phyloP scores from a whole-genome alignment of 2,329 filamentous ascomycete genomes.

The Scedosporium aurantiacum region DNA sequence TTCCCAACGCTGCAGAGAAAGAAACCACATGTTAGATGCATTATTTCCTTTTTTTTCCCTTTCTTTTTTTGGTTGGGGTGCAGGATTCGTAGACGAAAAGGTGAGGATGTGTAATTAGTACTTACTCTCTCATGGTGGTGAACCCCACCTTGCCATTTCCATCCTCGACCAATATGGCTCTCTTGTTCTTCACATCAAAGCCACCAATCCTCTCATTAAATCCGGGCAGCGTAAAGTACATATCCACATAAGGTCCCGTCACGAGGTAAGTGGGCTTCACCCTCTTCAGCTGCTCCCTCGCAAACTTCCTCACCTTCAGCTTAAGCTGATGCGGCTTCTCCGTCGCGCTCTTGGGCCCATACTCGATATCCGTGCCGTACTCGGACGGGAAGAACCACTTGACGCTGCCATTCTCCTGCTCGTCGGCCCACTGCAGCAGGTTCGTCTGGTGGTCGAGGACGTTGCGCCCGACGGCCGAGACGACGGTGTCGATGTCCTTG shows the following conservation, averaged over 20 bases:
- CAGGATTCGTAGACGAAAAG: no score
- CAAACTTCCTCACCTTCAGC: slow-evolving; percentile 52
- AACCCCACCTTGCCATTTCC: slow-evolving; percentile 53
- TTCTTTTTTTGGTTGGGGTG: background rate
- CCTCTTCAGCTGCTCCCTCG: slow-evolving; percentile 39
- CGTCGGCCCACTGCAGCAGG: slow-evolving; percentile 49
- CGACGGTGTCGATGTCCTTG: slow-evolving; percentile 50
- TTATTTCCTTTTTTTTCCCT: background rate
- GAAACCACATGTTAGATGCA: background rate
- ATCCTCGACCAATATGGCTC: slow-evolving; percentile 50
- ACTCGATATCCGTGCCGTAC: slow-evolving; percentile 56
- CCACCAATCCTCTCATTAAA: slow-evolving; percentile 34
- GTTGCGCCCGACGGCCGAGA: slow-evolving; percentile 54
- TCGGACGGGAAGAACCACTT: slow-evolving; percentile 58
- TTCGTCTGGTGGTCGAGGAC: slow-evolving; percentile 49
- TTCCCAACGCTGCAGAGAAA: slow-evolving; percentile 45
- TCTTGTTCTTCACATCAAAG: slow-evolving; percentile 46
- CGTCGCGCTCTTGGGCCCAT: slow-evolving; percentile 40
- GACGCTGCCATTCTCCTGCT: slow-evolving; percentile 31
- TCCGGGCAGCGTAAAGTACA: slow-evolving; percentile 39
- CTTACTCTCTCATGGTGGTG: slow-evolving; percentile 61
- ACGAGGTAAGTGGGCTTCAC: slow-evolving; percentile 57
- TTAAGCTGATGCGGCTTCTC: slow-evolving; percentile 63
- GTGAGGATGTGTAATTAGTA: slow-evolving; percentile 8
- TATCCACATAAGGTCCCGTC: slow-evolving; percentile 57